Conservation (phyloP, 2,329 filamentous ascomycete species). For the Scleromitrula shiraiana region DNA sequence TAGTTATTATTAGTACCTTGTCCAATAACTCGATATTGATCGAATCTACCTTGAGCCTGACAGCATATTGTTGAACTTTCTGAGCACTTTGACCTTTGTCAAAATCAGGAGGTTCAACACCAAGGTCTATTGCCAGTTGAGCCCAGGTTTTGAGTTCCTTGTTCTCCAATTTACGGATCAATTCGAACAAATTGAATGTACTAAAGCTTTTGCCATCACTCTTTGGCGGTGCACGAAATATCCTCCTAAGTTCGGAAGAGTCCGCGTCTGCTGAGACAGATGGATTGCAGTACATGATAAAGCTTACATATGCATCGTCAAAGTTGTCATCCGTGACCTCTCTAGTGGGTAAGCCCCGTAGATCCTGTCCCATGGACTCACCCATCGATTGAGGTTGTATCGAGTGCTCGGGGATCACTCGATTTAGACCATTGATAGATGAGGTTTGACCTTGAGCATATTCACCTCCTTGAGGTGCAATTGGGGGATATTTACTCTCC, state of each 20-base stretch:
- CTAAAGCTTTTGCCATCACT: slow-evolving; percentile 84
- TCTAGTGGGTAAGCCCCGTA: slow-evolving; percentile 49
- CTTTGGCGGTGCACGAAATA: slow-evolving; percentile 72
- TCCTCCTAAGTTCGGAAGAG: slow-evolving; percentile 61
- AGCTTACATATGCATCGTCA: slow-evolving; percentile 73
- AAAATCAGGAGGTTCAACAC: slow-evolving; percentile 74
- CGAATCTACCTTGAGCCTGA: slow-evolving; percentile 68
- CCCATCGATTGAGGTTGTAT: slow-evolving; percentile 6
- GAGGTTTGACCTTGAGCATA: slow-evolving; percentile 10
- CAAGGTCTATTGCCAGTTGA: slow-evolving; percentile 76
- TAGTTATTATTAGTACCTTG: slow-evolving; percentile 30
- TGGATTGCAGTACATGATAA: slow-evolving; percentile 89
- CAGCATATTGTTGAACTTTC: slow-evolving; percentile 91
- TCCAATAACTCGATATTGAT: background rate
- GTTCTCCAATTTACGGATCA: slow-evolving; percentile 69
- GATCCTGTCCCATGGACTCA: slow-evolving; percentile 1
- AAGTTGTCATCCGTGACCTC: slow-evolving; percentile 63
- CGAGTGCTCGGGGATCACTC: slow-evolving; percentile 9
- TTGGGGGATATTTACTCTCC: slow-evolving; percentile 16
- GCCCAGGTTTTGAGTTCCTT: slow-evolving; percentile 93
- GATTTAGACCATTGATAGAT: slow-evolving; percentile 10
- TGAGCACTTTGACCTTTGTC: slow-evolving; percentile 84
- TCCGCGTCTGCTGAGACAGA: slow-evolving; percentile 63
- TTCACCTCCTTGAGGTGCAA: slow-evolving; percentile 11
- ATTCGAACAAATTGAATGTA: slow-evolving; percentile 65